Conservation (phyloP, 192 early-diverging fungal genomes). For the Umbelopsis isabellina region DNA sequence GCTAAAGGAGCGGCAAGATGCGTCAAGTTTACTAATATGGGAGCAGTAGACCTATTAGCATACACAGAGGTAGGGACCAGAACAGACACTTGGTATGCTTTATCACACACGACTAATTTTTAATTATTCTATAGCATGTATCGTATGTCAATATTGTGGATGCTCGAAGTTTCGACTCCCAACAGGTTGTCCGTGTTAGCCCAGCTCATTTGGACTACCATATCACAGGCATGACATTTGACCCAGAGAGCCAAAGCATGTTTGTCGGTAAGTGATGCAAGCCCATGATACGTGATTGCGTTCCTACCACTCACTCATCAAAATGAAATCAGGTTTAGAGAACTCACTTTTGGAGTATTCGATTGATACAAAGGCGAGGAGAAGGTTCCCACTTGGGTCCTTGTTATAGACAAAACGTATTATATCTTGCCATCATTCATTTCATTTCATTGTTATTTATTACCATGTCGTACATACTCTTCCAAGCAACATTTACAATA, state of each 20-base stretch:
- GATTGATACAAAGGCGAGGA: conserved; percentile 76
- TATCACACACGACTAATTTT: neutral
- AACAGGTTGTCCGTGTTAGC: conserved; percentile 81
- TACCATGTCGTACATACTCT: too few relatives aligned
- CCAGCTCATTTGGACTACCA: conserved; percentile 69
- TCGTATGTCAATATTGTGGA: conserved; percentile 92
- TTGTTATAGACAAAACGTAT: conserved; percentile 57
- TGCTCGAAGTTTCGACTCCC: conserved; percentile 81
- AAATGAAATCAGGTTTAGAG: conserved; percentile 66
- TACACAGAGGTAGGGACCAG: conserved; percentile 59
- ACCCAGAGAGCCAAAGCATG: conserved; percentile 78
- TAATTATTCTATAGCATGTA: conserved; percentile 51
- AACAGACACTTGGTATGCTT: conserved; percentile 17
- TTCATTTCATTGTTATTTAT: neutral
- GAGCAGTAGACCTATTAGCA: conserved; percentile 84
- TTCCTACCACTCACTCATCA: neutral
- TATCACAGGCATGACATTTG: conserved; percentile 85
- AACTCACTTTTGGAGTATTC: conserved; percentile 79
- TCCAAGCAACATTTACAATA: too few relatives aligned
- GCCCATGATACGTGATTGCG: neutral
- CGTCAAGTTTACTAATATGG: conserved; percentile 92
- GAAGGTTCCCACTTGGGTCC: conserved; percentile 81
- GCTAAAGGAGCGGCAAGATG: conserved; percentile 76
- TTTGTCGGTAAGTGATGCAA: conserved; percentile 79
- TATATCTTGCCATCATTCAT: neutral